These are phyloP conservation scores for Pseudogymnoascus sp. DNA, from an alignment of 2,329 filamentous ascomycete genomes.

Conservation along the genomic window DNA sequence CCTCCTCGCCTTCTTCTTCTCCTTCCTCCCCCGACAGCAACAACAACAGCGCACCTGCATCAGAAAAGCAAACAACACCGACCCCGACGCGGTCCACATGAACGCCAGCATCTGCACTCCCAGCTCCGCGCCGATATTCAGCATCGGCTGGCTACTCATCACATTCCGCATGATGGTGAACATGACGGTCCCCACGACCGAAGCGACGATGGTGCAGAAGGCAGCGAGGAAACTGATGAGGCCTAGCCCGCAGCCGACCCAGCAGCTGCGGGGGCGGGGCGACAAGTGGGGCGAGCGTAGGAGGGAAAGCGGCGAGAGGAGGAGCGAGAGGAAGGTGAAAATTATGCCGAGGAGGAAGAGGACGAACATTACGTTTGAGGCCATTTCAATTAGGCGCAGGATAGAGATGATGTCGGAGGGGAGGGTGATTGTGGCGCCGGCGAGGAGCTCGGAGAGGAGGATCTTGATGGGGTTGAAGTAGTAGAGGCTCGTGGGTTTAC, in stretches of 20 bases:
- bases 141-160: slow-evolving; percentile 57
- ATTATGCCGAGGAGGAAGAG: slow-evolving; percentile 68
- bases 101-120: slow-evolving; percentile 72
- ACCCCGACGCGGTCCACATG: slow-evolving; percentile 74
- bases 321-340: slow-evolving; percentile 63
- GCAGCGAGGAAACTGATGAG: slow-evolving; percentile 59
- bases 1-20: not conserved
- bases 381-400: slow-evolving; percentile 63
- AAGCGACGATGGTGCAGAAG: slow-evolving; percentile 58
- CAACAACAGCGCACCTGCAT: slow-evolving; percentile 41
- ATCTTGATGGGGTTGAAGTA: slow-evolving; percentile 90
- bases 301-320: slow-evolving; percentile 41
- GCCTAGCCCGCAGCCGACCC: slow-evolving; percentile 57
- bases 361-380: slow-evolving; percentile 80
- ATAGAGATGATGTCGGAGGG: slow-evolving; percentile 65
- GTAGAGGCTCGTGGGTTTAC: slow-evolving; percentile 59
- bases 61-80: slow-evolving; percentile 59
- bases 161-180: slow-evolving; percentile 73
- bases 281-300: not conserved
- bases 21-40: not conserved
- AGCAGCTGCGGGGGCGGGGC: slow-evolving; percentile 36
- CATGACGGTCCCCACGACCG: slow-evolving; percentile 73
- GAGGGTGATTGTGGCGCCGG: slow-evolving; percentile 74
- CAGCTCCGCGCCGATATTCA: slow-evolving; percentile 66
- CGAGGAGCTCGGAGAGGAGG: slow-evolving; percentile 66